Conservation (phyloP, 2,329 filamentous ascomycete genomes). For the Calonectria leucothoes region DNA sequence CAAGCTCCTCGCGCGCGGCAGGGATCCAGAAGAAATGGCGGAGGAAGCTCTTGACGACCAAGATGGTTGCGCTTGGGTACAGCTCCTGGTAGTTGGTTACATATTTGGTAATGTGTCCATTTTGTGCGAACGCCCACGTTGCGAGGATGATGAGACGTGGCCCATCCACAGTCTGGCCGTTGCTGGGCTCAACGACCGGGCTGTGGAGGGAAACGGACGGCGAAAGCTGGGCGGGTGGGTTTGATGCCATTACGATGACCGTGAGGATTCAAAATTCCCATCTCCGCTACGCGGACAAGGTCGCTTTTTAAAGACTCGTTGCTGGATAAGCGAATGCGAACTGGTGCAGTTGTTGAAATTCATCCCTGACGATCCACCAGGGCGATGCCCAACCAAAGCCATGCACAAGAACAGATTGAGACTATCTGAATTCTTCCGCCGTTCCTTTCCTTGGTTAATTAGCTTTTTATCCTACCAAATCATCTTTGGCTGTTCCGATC, state of each 20-base stretch:
- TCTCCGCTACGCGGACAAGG: not conserved
- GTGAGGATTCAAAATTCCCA: not conserved
- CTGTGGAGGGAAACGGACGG: conserved; percentile 4
- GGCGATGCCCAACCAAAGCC: not conserved
- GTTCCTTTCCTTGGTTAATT: not conserved
- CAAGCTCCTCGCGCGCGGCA: not conserved
- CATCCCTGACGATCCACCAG: not conserved
- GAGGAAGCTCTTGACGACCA: not conserved
- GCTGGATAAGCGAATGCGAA: not conserved
- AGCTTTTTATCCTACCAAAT: not conserved
- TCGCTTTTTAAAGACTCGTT: not conserved
- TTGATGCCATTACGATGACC: not conserved
- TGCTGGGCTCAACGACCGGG: not conserved
- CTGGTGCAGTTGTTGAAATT: not conserved
- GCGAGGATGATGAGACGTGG: conserved; percentile 5
- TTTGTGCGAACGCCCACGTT: conserved; percentile 4
- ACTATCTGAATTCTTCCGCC: not conserved
- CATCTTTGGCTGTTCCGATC: not conserved
- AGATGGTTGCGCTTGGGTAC: not conserved
- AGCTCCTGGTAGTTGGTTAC: not conserved
- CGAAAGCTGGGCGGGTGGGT: not conserved
- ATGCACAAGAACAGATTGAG: not conserved
- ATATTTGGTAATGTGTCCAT: conserved; percentile 12
- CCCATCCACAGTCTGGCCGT: not conserved
- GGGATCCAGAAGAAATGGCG: conserved; percentile 13